Evolutionary conservation across 2,329 filamentous ascomycete genomes (phyloP).

Genomic region (Aspergillus clavatus): DNA sequence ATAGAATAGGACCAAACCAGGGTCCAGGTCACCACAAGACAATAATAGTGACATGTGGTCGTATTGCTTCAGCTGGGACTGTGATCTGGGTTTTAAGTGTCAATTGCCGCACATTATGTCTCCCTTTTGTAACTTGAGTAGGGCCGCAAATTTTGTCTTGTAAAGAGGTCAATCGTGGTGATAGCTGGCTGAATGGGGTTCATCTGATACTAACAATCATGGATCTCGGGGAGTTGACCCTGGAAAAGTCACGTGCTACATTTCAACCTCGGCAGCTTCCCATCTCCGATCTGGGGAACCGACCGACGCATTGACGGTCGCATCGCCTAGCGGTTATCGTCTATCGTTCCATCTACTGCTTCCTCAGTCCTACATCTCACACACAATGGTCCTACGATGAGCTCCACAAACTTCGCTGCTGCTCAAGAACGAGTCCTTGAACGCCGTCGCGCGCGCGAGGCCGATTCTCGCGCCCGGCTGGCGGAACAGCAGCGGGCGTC

Average conservation of each 20-base stretch:
- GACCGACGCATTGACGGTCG: constrained; percentile 8
- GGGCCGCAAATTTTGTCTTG: too few relatives aligned
- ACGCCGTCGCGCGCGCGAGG: constrained; percentile 71
- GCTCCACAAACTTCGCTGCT: constrained; percentile 70
- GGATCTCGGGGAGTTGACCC: too few relatives aligned
- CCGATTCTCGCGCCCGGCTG: constrained; percentile 55
- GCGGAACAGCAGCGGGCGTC: constrained; percentile 43
- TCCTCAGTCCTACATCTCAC: constrained; percentile 3
- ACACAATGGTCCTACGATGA: constrained; percentile 45
- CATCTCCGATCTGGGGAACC: constrained; percentile 15
- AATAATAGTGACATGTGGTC: too few relatives aligned
- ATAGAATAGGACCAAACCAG: too few relatives aligned
- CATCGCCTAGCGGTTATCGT: constrained; percentile 7
- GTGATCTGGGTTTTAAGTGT: too few relatives aligned
- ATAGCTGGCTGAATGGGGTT: too few relatives aligned
- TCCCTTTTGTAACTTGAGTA: too few relatives aligned
- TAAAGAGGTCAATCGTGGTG: too few relatives aligned
- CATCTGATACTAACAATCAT: too few relatives aligned
- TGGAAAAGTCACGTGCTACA: constrained; percentile 9
- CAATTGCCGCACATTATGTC: too few relatives aligned
- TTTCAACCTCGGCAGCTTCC: constrained; percentile 15
- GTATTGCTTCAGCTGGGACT: too few relatives aligned
- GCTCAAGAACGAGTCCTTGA: constrained; percentile 82
- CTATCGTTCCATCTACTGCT: constrained; percentile 2
- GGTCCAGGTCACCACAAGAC: too few relatives aligned